These are phyloP conservation scores for Chaetomium fimeti DNA, from an alignment of 495 filamentous ascomycete species.

Conservation along the genomic window DNA sequence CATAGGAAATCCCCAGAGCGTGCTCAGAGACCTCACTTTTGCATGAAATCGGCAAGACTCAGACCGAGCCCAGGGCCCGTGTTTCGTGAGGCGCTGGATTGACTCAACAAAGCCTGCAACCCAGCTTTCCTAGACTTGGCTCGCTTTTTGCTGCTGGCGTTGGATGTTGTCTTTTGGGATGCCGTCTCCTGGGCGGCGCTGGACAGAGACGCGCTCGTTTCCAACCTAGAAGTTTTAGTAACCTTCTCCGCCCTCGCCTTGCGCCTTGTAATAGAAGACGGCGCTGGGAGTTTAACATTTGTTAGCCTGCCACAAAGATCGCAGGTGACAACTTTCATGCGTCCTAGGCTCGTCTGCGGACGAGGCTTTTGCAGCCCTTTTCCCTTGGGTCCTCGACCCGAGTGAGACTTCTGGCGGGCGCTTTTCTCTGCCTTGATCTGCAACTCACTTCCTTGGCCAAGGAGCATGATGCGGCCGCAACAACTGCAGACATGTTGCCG, in stretches of 20 bases:
- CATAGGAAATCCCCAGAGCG: neutral
- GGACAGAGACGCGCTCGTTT: neutral
- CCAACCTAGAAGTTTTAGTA: neutral
- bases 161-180: constrained; percentile 34
- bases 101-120: constrained; percentile 52
- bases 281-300: constrained; percentile 35
- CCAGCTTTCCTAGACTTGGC: constrained; percentile 55
- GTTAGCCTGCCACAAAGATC: constrained; percentile 45
- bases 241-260: constrained; percentile 9
- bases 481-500: constrained; percentile 49
- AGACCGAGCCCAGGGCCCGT: constrained; percentile 44
- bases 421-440: constrained; percentile 36
- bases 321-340: constrained; percentile 46
- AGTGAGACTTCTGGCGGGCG: constrained; percentile 18
- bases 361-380: neutral
- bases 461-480: constrained; percentile 54
- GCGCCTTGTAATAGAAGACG: constrained; percentile 37
- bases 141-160: constrained; percentile 54
- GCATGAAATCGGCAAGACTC: constrained; percentile 54
- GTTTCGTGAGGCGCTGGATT: constrained; percentile 38
- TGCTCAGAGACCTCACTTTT: constrained; percentile 25
- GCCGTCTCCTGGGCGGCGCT: constrained; percentile 4
- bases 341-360: constrained; percentile 19
- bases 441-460: constrained; percentile 43
- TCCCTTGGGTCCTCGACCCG: constrained; percentile 8